Conservation (phyloP, 1,284 basidiomycete species). For the Puccinia polysora region DNA sequence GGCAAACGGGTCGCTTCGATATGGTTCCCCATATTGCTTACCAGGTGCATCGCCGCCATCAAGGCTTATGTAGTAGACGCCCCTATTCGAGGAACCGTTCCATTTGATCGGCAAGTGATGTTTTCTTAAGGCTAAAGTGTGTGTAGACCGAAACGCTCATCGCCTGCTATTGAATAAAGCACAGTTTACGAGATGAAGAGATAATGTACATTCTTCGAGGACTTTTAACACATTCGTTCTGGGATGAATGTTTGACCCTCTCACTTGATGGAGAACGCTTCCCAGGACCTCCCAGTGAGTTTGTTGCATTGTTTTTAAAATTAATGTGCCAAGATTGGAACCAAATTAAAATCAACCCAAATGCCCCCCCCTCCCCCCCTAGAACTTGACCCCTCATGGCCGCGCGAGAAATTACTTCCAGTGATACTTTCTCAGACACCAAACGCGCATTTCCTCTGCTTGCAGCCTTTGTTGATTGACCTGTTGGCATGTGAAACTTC, state of each 20-base stretch:
- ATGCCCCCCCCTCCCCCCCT: conserved; percentile 7
- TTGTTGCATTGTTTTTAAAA: conserved; percentile 12
- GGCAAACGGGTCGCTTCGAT: conserved; percentile 67
- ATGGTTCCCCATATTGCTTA: conserved; percentile 66
- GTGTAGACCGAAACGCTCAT: conserved; percentile 2
- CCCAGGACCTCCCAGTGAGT: not conserved
- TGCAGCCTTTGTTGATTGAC: conserved; percentile 72
- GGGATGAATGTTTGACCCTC: conserved; percentile 61
- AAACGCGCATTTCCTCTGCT: conserved; percentile 74
- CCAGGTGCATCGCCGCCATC: conserved; percentile 66
- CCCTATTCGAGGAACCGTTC: conserved; percentile 70
- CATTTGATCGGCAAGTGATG: conserved; percentile 67
- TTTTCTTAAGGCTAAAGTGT: not conserved
- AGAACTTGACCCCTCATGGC: conserved; percentile 57
- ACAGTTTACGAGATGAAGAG: conserved; percentile 79
- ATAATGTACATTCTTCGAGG: conserved; percentile 75
- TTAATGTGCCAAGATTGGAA: not conserved
- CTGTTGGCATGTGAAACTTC: conserved; percentile 54
- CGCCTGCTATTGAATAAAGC: conserved; percentile 41
- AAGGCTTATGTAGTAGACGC: conserved; percentile 75
- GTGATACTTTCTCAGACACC: conserved; percentile 67
- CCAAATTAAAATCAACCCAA: not conserved
- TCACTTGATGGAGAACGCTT: conserved; percentile 11
- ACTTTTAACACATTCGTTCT: conserved; percentile 65
- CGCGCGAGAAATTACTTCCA: conserved; percentile 60